Evolutionary conservation across 495 filamentous ascomycete species (phyloP).

Genomic region (Neurospora hispaniola): DNA sequence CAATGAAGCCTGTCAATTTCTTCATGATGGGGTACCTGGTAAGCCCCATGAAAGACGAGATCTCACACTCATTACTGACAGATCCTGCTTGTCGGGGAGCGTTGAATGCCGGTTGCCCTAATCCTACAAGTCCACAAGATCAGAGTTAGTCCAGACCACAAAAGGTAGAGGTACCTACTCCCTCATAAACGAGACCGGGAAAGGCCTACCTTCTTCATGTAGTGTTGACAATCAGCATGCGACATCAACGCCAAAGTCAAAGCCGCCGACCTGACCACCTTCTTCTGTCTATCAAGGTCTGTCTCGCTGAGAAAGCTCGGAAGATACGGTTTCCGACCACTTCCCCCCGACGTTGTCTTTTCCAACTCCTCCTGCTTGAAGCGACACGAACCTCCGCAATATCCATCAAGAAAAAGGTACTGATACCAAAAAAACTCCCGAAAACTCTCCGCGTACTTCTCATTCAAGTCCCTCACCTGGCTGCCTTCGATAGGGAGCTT

Average conservation of each 20-base stretch:
- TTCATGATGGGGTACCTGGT: too few relatives aligned
- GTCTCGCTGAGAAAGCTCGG: background rate
- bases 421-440: background rate
- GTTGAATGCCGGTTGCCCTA: too few relatives aligned
- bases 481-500: background rate
- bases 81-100: too few relatives aligned
- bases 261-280: background rate
- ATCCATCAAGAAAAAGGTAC: background rate
- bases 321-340: background rate
- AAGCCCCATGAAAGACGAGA: too few relatives aligned
- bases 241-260: background rate
- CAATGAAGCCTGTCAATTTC: too few relatives aligned
- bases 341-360: background rate
- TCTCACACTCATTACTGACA: too few relatives aligned
- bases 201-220: background rate
- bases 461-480: background rate
- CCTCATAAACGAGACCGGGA: background rate
- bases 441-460: background rate
- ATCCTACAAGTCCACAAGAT: background rate
- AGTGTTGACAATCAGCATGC: background rate
- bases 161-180: too few relatives aligned
- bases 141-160: too few relatives aligned
- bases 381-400: background rate
- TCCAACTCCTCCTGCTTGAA: background rate
- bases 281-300: background rate